Conservation (phyloP, 805 yeast genomes). For the Pichia heedii region DNA sequence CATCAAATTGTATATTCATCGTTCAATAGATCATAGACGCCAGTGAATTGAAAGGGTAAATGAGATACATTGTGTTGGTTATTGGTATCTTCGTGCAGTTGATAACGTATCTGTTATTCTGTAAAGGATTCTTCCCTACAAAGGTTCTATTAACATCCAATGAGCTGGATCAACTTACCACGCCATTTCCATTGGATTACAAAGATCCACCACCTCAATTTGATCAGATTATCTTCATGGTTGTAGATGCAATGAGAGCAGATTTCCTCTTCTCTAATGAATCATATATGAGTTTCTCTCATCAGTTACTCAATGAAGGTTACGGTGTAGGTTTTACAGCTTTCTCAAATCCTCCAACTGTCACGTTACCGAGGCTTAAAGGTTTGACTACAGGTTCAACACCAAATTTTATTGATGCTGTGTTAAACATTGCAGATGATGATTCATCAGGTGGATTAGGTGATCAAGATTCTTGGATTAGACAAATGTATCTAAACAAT, state of each 20-base stretch:
- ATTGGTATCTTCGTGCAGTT: conserved; percentile 30
- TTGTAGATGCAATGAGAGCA: conserved; percentile 86
- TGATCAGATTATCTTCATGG: conserved; percentile 65
- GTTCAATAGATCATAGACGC: too few species aligned
- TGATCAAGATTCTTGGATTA: conserved; percentile 81
- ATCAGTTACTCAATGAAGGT: conserved; percentile 53
- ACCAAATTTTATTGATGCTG: conserved; percentile 90
- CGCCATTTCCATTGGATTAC: conserved; percentile 22
- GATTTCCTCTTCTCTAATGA: conserved; percentile 68
- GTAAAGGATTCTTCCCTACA: conserved; percentile 87
- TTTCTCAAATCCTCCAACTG: conserved; percentile 91
- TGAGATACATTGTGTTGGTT: conserved; percentile 10
- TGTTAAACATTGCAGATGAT: conserved; percentile 86
- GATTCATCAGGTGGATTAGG: conserved; percentile 60
- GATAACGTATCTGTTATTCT: conserved; percentile 52
- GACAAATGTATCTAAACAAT: conserved; percentile 42
- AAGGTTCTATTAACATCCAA: conserved; percentile 65
- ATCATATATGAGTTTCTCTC: conserved; percentile 63
- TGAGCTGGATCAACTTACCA: conserved; percentile 29
- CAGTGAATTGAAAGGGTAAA: background rate
- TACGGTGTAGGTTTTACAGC: conserved; percentile 85
- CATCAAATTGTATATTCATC: too few species aligned
- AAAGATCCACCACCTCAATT: conserved; percentile 37
- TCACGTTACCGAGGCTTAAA: conserved; percentile 86
- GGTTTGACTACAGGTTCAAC: conserved; percentile 93